Conservation (phyloP, 2,329 filamentous ascomycete species). For the Tolypocladium sp. region DNA sequence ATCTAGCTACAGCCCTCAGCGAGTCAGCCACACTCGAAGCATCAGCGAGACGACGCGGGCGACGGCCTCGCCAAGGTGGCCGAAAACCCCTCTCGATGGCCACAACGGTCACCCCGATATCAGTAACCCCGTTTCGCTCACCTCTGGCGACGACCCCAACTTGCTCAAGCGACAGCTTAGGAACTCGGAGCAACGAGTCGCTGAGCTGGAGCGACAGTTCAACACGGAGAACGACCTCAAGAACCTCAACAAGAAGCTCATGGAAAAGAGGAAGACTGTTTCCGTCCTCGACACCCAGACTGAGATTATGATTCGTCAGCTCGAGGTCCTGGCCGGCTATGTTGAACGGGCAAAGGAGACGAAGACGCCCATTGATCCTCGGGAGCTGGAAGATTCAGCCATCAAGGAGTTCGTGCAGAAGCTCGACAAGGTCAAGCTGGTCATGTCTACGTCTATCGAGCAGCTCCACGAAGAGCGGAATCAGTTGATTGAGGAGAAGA, state of each 20-base stretch:
- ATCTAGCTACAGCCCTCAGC: conserved; percentile 30
- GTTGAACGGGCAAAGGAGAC: conserved; percentile 79
- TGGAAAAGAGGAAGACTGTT: conserved; percentile 92
- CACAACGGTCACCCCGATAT: conserved; percentile 46
- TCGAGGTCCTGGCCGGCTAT: conserved; percentile 83
- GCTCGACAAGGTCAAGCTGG: conserved; percentile 51
- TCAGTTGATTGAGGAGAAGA: conserved; percentile 75
- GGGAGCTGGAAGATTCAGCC: conserved; percentile 76
- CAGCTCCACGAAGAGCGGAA: conserved; percentile 63
- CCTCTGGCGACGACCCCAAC: conserved; percentile 55
- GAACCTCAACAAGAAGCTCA: conserved; percentile 75
- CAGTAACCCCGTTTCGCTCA: conserved; percentile 60
- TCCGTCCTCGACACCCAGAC: conserved; percentile 89
- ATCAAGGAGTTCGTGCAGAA: conserved; percentile 86
- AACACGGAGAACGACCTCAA: conserved; percentile 55
- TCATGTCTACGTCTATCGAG: conserved; percentile 49
- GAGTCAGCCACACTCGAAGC: conserved; percentile 47
- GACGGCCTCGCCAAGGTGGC: conserved; percentile 59
- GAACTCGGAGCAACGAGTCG: conserved; percentile 73
- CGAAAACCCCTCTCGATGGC: conserved; percentile 58
- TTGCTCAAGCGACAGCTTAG: conserved; percentile 67
- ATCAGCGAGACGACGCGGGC: conserved; percentile 59
- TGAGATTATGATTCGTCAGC: conserved; percentile 87
- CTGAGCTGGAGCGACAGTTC: conserved; percentile 78
- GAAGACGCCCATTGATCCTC: conserved; percentile 69